Conservation (phyloP, 192 early-diverging fungal species). For the Coemansia sp. region DNA sequence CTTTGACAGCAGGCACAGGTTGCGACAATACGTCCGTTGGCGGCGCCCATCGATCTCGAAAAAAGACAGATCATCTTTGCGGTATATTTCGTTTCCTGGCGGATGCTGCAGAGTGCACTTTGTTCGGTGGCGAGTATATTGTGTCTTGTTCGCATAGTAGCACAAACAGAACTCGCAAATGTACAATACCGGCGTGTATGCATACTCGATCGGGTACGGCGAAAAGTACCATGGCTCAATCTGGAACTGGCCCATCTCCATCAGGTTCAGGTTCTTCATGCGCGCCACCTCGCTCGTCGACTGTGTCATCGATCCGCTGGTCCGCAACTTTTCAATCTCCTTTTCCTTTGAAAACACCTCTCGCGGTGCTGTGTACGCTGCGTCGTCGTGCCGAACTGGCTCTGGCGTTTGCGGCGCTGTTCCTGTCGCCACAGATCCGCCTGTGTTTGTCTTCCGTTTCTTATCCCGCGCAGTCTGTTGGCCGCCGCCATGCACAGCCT, state of each 20-base stretch:
- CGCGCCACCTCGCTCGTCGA: conserved; percentile 88
- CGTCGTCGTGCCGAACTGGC: conserved; percentile 40
- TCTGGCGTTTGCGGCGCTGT: conserved; percentile 51
- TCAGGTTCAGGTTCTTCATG: conserved; percentile 91
- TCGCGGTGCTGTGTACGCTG: conserved; percentile 42
- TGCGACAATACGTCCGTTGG: conserved; percentile 91
- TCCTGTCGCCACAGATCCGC: conserved; percentile 42
- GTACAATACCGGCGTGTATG: conserved; percentile 73
- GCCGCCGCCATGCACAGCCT: conserved; percentile 16
- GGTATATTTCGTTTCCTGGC: conserved; percentile 99
- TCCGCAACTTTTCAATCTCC: conserved; percentile 93
- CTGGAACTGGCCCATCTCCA: conserved; percentile 88
- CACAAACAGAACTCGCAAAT: conserved; percentile 97
- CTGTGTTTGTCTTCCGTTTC: conserved; percentile 54
- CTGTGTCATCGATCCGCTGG: conserved; percentile 95
- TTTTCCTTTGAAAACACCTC: conserved; percentile 84
- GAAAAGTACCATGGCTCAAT: conserved; percentile 99
- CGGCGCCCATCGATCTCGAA: conserved; percentile 98
- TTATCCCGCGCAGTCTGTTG: conserved; percentile 42
- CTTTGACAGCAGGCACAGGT: conserved; percentile 94
- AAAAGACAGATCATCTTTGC: conserved; percentile 86
- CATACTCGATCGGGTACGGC: conserved; percentile 90
- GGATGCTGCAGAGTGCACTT: conserved; percentile 94
- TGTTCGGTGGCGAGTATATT: conserved; percentile 76
- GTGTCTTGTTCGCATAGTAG: conserved; percentile 70